These are phyloP conservation scores for Ustulina deusta DNA, from an alignment of 2,329 filamentous ascomycete species.

Conservation along the genomic window DNA sequence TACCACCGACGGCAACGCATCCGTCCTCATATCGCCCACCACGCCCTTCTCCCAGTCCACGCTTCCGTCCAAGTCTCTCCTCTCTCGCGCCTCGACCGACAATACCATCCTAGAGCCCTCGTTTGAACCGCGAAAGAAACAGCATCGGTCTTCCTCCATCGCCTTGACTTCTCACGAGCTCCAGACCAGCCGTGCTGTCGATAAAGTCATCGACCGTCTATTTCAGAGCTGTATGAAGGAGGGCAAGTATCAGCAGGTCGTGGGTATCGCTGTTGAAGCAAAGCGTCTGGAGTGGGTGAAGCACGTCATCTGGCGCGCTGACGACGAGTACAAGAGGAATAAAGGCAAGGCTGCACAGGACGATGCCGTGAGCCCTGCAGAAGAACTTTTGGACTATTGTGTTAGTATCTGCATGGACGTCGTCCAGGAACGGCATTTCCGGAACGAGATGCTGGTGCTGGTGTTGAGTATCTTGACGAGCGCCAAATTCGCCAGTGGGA, in stretches of 20 bases:
- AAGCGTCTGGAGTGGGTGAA: slow-evolving; percentile 90
- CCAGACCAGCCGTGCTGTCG: slow-evolving; percentile 81
- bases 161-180: slow-evolving; percentile 73
- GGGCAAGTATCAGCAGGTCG: slow-evolving; percentile 92
- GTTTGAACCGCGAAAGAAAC: slow-evolving; percentile 65
- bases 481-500: slow-evolving; percentile 66
- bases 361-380: slow-evolving; percentile 70
- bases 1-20: slow-evolving; percentile 72
- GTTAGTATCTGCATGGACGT: slow-evolving; percentile 97
- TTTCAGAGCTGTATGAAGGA: slow-evolving; percentile 91
- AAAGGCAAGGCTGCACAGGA: slow-evolving; percentile 70
- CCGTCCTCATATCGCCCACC: slow-evolving; percentile 83
- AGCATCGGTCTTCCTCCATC: slow-evolving; percentile 68
- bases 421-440: slow-evolving; percentile 90
- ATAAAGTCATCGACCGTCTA: slow-evolving; percentile 85
- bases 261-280: slow-evolving; percentile 95
- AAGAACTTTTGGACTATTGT: slow-evolving; percentile 97
- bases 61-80: slow-evolving; percentile 90
- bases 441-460: slow-evolving; percentile 85
- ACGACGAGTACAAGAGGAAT: slow-evolving; percentile 81
- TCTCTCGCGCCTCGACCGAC: slow-evolving; percentile 82
- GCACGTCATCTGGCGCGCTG: slow-evolving; percentile 88
- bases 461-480: slow-evolving; percentile 89
- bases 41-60: slow-evolving; percentile 96
- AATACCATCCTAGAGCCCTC: slow-evolving; percentile 71